A percentile compares a stretch with the other conserved stretches of the same genome.
phyloP scores from a whole-genome alignment of 78 protist species.

The Planoprotostelium fungivorum region DNA sequence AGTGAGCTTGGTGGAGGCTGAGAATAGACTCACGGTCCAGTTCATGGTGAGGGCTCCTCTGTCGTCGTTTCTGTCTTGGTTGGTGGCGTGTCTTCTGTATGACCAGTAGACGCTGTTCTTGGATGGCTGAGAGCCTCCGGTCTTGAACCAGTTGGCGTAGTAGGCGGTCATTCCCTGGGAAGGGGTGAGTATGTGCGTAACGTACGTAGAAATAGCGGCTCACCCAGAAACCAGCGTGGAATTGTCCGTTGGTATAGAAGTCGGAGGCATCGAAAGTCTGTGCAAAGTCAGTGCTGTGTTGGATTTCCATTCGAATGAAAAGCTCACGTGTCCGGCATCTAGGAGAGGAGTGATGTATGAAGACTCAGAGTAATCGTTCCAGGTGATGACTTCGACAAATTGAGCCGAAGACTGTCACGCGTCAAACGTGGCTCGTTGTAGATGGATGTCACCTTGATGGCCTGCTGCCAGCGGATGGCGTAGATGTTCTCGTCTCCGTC shows the following conservation, averaged over 20 bases:
- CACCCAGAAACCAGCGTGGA: too few relatives aligned
- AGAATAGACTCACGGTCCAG: not conserved
- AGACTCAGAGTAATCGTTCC: not conserved
- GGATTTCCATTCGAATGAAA: too few relatives aligned
- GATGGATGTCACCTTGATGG: too few relatives aligned
- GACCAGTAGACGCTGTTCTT: not conserved
- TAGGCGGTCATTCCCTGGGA: not conserved
- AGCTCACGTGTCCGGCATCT: too few relatives aligned
- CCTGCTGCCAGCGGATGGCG: not conserved
- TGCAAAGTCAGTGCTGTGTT: too few relatives aligned
- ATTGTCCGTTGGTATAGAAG: too few relatives aligned
- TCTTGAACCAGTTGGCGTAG: not conserved
- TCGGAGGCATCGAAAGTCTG: too few relatives aligned
- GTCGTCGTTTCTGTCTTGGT: not conserved
- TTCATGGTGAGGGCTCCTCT: not conserved
- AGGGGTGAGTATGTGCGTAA: not conserved
- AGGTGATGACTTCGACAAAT: not conserved
- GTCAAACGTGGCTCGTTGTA: too few relatives aligned
- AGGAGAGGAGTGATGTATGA: not conserved
- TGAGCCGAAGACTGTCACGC: not conserved
- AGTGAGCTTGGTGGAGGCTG: not conserved
- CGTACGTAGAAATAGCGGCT: not conserved
- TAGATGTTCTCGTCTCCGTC: not conserved
- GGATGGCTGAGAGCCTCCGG: not conserved
- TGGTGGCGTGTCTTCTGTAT: not conserved